Conservation (phyloP, 169 alveolate species). For the Plasmodium knowlesi region DNA sequence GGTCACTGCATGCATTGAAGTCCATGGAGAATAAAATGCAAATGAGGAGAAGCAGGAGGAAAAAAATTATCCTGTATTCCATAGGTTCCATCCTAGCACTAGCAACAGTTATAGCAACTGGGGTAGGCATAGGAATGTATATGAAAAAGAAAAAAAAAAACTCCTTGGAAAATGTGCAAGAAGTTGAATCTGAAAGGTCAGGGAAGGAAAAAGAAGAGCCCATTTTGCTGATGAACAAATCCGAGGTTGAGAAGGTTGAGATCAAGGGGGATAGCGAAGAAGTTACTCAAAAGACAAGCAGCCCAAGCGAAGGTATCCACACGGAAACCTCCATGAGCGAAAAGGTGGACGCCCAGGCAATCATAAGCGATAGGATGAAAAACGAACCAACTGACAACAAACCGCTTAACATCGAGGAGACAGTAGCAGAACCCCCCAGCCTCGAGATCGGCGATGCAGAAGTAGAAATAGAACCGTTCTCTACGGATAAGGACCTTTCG, state of each 20-base stretch:
- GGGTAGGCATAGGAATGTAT: constrained; percentile 31
- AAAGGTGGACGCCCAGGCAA: too few species aligned
- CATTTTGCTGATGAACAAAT: neutral
- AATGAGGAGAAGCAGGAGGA: constrained; percentile 2
- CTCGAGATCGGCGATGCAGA: neutral
- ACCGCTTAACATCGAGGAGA: too few species aligned
- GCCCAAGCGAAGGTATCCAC: neutral
- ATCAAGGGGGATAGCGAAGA: neutral
- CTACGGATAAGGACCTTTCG: neutral
- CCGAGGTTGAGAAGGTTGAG: neutral
- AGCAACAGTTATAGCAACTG: constrained; percentile 18
- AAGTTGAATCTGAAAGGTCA: neutral
- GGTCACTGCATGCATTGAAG: neutral
- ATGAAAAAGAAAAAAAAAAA: constrained; percentile 18
- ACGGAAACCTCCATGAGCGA: too few species aligned
- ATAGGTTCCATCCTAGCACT: constrained; percentile 6
- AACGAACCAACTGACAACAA: too few species aligned
- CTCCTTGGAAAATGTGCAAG: neutral
- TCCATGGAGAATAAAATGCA: neutral
- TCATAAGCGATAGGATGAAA: too few species aligned
- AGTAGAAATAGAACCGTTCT: neutral
- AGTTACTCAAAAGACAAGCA: neutral
- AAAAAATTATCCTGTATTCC: neutral
- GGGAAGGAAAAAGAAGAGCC: neutral
- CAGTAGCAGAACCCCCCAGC: too few species aligned